Percentiles rank a stretch among this genome's conserved stretches.
Conservation (phyloP, 2,329 filamentous ascomycete genomes). For the Juglanconis juglandina region DNA sequence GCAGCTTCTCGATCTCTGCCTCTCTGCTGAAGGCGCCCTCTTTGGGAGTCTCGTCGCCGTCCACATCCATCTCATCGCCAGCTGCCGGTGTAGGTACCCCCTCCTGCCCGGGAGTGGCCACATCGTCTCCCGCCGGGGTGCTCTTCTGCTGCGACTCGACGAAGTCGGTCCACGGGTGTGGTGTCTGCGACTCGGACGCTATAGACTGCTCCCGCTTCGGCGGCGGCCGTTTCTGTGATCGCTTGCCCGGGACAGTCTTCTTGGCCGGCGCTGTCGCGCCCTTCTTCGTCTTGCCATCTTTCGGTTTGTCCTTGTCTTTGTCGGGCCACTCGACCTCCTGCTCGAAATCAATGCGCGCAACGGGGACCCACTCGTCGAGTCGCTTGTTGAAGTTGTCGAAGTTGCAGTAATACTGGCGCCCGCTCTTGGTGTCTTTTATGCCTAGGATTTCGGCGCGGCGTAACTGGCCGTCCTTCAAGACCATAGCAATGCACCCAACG, state of each 20-base stretch:
- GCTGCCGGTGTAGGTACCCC: slow-evolving; percentile 13
- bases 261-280: slow-evolving; percentile 53
- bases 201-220: slow-evolving; percentile 55
- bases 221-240: slow-evolving; percentile 49
- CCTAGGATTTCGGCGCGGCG: slow-evolving; percentile 96
- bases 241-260: slow-evolving; percentile 54
- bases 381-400: slow-evolving; percentile 98
- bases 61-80: slow-evolving; percentile 51
- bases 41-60: slow-evolving; percentile 40
- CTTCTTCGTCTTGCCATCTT: slow-evolving; percentile 73
- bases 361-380: slow-evolving; percentile 80
- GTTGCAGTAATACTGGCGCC: slow-evolving; percentile 90
- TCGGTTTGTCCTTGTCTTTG: slow-evolving; percentile 78
- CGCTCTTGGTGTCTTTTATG: slow-evolving; percentile 84
- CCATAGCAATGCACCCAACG: slow-evolving; percentile 59
- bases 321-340: slow-evolving; percentile 96
- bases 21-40: slow-evolving; percentile 67
- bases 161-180: slow-evolving; percentile 52
- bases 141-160: slow-evolving; percentile 47
- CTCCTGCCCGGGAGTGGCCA: slow-evolving; percentile 13
- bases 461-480: slow-evolving; percentile 71
- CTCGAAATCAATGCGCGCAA: slow-evolving; percentile 76
- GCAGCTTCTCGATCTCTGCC: slow-evolving; percentile 93
- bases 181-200: slow-evolving; percentile 50
- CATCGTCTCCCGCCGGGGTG: slow-evolving; percentile 37